Percentiles rank a stretch among this genome's conserved stretches.
Conservation (phyloP, 2,329 filamentous ascomycete genomes). For the Elsinoe ampelina region DNA sequence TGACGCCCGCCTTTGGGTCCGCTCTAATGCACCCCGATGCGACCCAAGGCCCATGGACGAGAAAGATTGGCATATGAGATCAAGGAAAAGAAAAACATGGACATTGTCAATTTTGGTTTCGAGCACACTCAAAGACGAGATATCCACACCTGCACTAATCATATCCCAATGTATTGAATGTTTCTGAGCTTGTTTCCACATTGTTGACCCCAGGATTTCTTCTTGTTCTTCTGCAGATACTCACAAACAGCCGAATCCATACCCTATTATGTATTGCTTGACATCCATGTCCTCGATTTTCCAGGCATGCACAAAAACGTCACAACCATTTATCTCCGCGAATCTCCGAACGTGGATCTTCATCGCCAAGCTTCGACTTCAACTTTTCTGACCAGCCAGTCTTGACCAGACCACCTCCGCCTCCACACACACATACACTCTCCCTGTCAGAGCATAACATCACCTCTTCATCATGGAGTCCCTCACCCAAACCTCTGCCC, state of each 20-base stretch:
- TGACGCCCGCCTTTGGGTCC: background rate
- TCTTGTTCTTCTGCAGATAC: background rate
- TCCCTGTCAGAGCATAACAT: too few species aligned
- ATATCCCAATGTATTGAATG: slow-evolving; percentile 1
- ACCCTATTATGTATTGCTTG: too few species aligned
- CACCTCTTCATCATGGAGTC: too few species aligned
- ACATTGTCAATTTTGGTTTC: background rate
- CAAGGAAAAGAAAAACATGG: slow-evolving; percentile 3
- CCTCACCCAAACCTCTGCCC: slow-evolving; percentile 33
- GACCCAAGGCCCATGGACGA: background rate
- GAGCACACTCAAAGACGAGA: slow-evolving; percentile 7
- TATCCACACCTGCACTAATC: slow-evolving; percentile 12
- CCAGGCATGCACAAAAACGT: background rate
- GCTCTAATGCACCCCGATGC: background rate
- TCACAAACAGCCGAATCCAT: too few species aligned
- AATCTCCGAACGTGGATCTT: background rate
- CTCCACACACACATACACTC: too few species aligned
- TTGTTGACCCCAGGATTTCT: too few species aligned
- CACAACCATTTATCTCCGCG: background rate
- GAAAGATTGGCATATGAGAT: slow-evolving; percentile 5
- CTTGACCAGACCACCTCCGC: background rate
- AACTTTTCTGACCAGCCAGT: background rate
- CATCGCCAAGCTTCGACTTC: slow-evolving; percentile 7
- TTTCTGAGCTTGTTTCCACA: background rate
- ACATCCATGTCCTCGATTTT: too few species aligned